These are phyloP conservation scores for Porcisia deanei DNA, from an alignment of 208 protist species.

Conservation along the genomic window DNA sequence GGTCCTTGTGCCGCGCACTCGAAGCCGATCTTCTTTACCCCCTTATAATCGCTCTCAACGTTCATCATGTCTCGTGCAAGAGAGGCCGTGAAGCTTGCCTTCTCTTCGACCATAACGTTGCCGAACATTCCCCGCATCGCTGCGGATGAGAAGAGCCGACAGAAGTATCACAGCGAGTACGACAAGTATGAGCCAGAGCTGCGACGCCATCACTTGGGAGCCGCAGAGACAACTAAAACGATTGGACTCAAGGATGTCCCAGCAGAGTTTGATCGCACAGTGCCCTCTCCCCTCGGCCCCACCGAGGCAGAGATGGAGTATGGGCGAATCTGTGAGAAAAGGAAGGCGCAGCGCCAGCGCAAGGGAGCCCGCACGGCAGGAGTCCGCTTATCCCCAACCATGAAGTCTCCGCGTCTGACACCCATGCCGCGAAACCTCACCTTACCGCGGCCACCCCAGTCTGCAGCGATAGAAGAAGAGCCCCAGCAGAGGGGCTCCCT, in stretches of 20 bases:
- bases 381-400: neutral
- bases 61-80: constrained; percentile 1
- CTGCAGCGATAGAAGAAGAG: neutral
- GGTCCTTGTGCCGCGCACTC: neutral
- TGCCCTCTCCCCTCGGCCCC: constrained; percentile 60
- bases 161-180: constrained; percentile 85
- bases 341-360: constrained; percentile 13
- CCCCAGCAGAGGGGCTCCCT: neutral
- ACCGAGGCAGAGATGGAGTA: constrained; percentile 69
- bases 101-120: constrained; percentile 46
- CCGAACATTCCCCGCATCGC: constrained; percentile 87
- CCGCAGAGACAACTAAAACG: constrained; percentile 65
- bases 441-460: neutral
- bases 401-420: neutral
- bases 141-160: constrained; percentile 66
- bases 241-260: constrained; percentile 65
- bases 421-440: neutral
- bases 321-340: constrained; percentile 33
- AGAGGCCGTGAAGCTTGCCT: neutral
- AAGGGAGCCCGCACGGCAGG: constrained; percentile 2
- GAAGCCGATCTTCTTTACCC: neutral
- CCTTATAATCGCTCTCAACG: neutral
- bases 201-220: constrained; percentile 83
- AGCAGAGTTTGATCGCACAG: constrained; percentile 62
- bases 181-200: constrained; percentile 90